Percentiles rank a stretch among this genome's conserved stretches.
phyloP scores from a whole-genome alignment of 495 filamentous ascomycete genomes.

The Penicillium salamii region DNA sequence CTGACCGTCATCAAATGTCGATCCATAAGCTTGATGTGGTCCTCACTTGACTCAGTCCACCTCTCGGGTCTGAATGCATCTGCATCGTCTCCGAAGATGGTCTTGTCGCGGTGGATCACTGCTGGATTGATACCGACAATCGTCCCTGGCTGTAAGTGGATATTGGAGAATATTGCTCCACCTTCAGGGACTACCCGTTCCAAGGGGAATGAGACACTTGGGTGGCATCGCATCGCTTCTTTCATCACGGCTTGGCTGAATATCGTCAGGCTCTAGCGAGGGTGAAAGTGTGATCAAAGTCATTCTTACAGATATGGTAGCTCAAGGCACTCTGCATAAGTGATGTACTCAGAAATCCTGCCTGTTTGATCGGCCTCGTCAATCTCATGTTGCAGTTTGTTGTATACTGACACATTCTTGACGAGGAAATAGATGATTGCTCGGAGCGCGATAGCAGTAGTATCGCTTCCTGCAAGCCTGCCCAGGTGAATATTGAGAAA shows the following conservation, averaged over 20 bases:
- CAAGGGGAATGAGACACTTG: slow-evolving; percentile 51
- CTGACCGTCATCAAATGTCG: slow-evolving; percentile 1
- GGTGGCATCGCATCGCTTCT: slow-evolving; percentile 56
- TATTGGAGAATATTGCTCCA: slow-evolving; percentile 19
- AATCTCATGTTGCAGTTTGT: slow-evolving; percentile 26
- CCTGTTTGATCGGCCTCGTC: slow-evolving; percentile 9
- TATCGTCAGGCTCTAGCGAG: too few relatives aligned
- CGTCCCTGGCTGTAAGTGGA: slow-evolving; percentile 34
- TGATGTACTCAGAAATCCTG: slow-evolving; percentile 12
- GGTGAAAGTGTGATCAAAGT: too few relatives aligned
- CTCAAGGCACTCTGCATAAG: slow-evolving; percentile 21
- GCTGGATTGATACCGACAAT: slow-evolving; percentile 59
- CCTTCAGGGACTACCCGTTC: slow-evolving; percentile 28
- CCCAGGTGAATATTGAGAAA: too few relatives aligned
- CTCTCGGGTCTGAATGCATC: slow-evolving; percentile 57
- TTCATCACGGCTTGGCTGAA: slow-evolving; percentile 25
- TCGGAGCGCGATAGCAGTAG: slow-evolving; percentile 21
- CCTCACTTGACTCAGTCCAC: slow-evolving; percentile 43
- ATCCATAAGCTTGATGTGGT: slow-evolving; percentile 2
- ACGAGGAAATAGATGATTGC: slow-evolving; percentile 27
- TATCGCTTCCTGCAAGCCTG: slow-evolving; percentile 23
- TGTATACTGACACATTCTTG: slow-evolving; percentile 14
- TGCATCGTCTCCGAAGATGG: slow-evolving; percentile 59
- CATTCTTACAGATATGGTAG: slow-evolving; percentile 24
- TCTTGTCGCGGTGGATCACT: slow-evolving; percentile 56